phyloP scores from a whole-genome alignment of 2,329 filamentous ascomycete species.

The Teratosphaeria epicoccoides region DNA sequence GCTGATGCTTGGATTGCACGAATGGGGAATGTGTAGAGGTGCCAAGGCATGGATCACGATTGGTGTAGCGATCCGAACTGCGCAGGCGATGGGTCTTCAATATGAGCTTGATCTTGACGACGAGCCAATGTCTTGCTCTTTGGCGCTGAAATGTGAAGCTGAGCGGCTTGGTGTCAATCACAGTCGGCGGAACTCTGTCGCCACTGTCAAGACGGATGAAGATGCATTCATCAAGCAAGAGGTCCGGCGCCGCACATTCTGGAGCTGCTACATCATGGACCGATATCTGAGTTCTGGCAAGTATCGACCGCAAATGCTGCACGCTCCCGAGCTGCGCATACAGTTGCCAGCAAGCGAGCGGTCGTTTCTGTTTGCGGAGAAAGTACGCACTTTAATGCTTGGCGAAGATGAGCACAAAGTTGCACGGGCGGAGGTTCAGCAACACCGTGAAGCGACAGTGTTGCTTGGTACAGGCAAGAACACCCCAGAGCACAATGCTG shows the following conservation, averaged over 20 bases:
- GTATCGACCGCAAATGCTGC: constrained; percentile 49
- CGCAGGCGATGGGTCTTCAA: constrained; percentile 51
- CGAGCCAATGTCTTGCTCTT: constrained; percentile 26
- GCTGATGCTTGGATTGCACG: constrained; percentile 61
- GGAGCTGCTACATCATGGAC: constrained; percentile 64
- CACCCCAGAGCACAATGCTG: constrained; percentile 11
- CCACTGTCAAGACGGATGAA: constrained; percentile 13
- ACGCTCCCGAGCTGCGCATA: constrained; percentile 49
- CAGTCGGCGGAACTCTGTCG: constrained; percentile 16
- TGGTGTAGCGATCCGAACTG: constrained; percentile 49
- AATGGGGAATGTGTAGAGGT: constrained; percentile 57
- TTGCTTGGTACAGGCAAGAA: constrained; percentile 16
- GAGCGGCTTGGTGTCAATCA: constrained; percentile 27
- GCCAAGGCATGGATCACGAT: constrained; percentile 56
- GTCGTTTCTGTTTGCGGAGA: constrained; percentile 52
- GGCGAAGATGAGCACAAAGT: constrained; percentile 32
- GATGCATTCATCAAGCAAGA: constrained; percentile 50
- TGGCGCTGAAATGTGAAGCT: constrained; percentile 27
- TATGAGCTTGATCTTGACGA: constrained; percentile 41
- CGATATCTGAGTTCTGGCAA: constrained; percentile 57
- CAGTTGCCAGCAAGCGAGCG: constrained; percentile 59
- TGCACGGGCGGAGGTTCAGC: constrained; percentile 31
- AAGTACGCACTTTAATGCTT: constrained; percentile 43
- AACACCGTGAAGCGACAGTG: constrained; percentile 37
- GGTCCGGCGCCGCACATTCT: constrained; percentile 58